Evolutionary conservation across 257 asterid genomes (phyloP).

Genomic region (Nicotiana otophora): DNA sequence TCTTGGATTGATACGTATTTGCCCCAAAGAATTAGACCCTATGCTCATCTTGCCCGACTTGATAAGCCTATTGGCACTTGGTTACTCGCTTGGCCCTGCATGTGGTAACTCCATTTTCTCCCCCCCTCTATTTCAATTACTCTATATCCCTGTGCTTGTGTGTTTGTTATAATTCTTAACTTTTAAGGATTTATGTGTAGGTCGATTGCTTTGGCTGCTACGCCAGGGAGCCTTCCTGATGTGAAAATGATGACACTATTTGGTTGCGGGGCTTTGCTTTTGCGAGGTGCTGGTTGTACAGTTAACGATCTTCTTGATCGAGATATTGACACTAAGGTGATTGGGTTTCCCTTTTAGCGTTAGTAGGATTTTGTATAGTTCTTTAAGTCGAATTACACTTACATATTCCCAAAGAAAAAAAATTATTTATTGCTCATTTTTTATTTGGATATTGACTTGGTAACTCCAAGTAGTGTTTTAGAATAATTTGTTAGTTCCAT

Average conservation of each 20-base stretch:
- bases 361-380: conserved; percentile 1
- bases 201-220: conserved; percentile 86
- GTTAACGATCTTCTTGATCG: conserved; percentile 83
- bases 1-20: conserved; percentile 80
- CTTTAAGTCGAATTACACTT: neutral
- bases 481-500: neutral
- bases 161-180: neutral
- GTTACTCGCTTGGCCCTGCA: conserved; percentile 97
- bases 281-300: conserved; percentile 97
- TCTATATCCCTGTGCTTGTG: neutral
- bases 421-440: neutral
- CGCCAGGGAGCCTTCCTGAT: conserved; percentile 81
- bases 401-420: neutral
- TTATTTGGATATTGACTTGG: neutral
- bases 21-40: conserved; percentile 55
- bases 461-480: neutral
- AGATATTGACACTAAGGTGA: conserved; percentile 81
- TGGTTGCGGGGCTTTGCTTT: conserved; percentile 77
- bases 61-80: conserved; percentile 91
- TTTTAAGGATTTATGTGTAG: conserved; percentile 27
- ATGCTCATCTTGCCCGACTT: conserved; percentile 79
- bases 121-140: neutral
- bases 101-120: conserved; percentile 46
- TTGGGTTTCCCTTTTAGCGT: neutral
- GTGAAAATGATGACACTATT: conserved; percentile 75